Percentiles rank a stretch among this genome's conserved stretches.
Conservation (phyloP, 495 filamentous ascomycete genomes). For the Neurospora tetraspora region DNA sequence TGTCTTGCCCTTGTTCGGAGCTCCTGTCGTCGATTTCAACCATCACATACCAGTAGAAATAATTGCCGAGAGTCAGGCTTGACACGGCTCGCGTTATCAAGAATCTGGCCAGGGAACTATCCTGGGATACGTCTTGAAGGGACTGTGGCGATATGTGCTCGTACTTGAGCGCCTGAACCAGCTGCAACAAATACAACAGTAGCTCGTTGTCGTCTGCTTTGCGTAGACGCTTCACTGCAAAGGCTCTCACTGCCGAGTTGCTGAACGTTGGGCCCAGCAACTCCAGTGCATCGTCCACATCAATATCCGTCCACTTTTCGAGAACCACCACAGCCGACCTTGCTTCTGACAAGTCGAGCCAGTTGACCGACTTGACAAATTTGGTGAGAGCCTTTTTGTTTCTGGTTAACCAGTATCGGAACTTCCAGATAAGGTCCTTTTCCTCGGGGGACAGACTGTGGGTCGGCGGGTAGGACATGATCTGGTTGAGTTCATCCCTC, state of each 20-base stretch:
- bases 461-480: conserved; percentile 87
- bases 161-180: conserved; percentile 95
- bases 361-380: conserved; percentile 93
- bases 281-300: conserved; percentile 93
- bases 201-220: conserved; percentile 93
- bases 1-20: conserved; percentile 55
- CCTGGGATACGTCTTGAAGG: conserved; percentile 54
- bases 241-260: conserved; percentile 76
- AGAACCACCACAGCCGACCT: conserved; percentile 84
- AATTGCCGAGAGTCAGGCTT: conserved; percentile 86
- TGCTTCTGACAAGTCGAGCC: conserved; percentile 77
- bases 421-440: conserved; percentile 94
- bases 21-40: conserved; percentile 83
- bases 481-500: conserved; percentile 81
- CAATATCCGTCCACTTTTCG: conserved; percentile 92
- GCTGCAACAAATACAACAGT: conserved; percentile 81
- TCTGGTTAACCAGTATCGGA: conserved; percentile 81
- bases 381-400: conserved; percentile 94
- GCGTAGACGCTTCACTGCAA: conserved; percentile 82
- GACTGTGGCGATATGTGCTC: conserved; percentile 58
- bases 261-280: conserved; percentile 87
- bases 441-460: conserved; percentile 80
- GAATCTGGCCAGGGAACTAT: conserved; percentile 85
- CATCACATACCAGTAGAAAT: conserved; percentile 96
- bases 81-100: conserved; percentile 75